Conservation (phyloP, 352 stramenopile genomes). For the Stramenopiles sp. region DNA sequence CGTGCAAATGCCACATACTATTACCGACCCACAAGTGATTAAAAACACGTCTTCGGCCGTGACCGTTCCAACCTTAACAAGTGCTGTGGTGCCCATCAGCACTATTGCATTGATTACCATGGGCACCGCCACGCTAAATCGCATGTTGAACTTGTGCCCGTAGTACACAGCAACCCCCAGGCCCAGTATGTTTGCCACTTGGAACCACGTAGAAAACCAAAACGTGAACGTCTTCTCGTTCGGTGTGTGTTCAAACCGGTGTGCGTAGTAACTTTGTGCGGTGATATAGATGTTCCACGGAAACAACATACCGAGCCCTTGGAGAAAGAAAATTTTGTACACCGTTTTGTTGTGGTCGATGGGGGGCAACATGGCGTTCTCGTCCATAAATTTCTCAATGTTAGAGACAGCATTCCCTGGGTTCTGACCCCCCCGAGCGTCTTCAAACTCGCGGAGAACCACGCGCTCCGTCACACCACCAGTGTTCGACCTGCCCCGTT, state of each 20-base stretch:
- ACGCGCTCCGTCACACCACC: too few species aligned
- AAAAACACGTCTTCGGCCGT: not conserved
- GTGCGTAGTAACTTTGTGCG: constrained; percentile 7
- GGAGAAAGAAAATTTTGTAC: constrained; percentile 12
- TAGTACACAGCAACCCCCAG: not conserved
- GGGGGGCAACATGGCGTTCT: not conserved
- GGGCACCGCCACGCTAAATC: not conserved
- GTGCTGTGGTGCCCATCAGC: not conserved
- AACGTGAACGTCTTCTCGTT: not conserved
- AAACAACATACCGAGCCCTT: constrained; percentile 11
- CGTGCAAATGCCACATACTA: not conserved
- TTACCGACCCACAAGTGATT: not conserved
- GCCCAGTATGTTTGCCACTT: constrained; percentile 11
- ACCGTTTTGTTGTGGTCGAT: constrained; percentile 12
- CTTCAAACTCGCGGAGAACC: too few species aligned
- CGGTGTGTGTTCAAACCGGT: not conserved
- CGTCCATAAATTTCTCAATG: too few species aligned
- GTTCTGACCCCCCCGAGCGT: too few species aligned
- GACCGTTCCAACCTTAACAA: not conserved
- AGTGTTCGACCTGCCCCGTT: too few species aligned
- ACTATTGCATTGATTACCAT: constrained; percentile 9
- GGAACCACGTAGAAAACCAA: constrained; percentile 10
- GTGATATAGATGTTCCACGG: constrained; percentile 11
- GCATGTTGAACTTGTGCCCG: constrained; percentile 5
- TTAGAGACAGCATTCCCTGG: too few species aligned